Percentiles rank a stretch among this genome's conserved stretches.
Conservation (phyloP, 306 rosid genomes). For the Dryas drummondii region DNA sequence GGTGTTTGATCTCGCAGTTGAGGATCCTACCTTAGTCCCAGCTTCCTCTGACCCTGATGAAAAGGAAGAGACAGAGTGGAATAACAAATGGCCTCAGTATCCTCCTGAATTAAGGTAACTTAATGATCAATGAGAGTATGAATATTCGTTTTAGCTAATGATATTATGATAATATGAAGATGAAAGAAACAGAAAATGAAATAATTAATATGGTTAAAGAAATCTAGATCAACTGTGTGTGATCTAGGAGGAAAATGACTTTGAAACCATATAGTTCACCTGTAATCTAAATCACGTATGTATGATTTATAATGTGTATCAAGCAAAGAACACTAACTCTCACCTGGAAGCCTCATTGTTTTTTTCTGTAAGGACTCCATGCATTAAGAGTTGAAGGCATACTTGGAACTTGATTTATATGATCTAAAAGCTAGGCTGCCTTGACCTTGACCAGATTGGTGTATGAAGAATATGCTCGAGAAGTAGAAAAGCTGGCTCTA, state of each 20-base stretch:
- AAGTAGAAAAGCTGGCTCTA: slow-evolving; percentile 21
- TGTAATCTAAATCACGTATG: no score
- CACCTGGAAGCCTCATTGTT: no score
- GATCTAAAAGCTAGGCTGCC: neutral
- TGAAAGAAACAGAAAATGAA: no score
- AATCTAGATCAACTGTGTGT: no score
- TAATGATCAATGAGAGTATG: neutral
- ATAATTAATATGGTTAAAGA: no score
- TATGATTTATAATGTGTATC: no score
- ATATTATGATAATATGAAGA: neutral
- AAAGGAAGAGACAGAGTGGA: slow-evolving; percentile 25
- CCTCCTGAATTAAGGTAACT: slow-evolving; percentile 53
- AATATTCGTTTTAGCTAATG: neutral
- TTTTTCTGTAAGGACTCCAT: no score
- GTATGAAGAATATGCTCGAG: slow-evolving; percentile 13
- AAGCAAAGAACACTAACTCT: no score
- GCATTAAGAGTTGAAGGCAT: no score
- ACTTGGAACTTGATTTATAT: no score
- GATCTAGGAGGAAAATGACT: no score
- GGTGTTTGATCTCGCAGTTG: slow-evolving; percentile 23
- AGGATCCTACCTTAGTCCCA: slow-evolving; percentile 34
- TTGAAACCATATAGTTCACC: no score
- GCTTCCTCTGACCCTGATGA: slow-evolving; percentile 34
- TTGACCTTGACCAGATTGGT: neutral
- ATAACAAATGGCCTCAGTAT: slow-evolving; percentile 40